Conservation (phyloP, 805 yeast genomes). For the Pichia pseudocactophila region DNA sequence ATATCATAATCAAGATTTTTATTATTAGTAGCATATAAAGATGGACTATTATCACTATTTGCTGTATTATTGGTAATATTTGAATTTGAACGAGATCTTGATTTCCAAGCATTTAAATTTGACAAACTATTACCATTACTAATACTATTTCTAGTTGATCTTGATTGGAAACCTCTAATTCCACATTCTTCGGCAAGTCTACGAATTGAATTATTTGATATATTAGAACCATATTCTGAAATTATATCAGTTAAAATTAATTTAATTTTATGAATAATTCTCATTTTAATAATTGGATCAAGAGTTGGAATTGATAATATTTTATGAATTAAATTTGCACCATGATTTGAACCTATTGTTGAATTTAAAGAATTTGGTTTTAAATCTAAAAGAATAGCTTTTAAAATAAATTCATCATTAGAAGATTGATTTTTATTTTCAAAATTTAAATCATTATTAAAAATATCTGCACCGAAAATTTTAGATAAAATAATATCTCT, state of each 20-base stretch:
- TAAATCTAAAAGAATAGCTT: constrained; percentile 54
- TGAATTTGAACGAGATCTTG: constrained; percentile 8
- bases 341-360: constrained; percentile 28
- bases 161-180: constrained; percentile 29
- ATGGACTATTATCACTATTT: constrained; percentile 16
- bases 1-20: constrained; percentile 20
- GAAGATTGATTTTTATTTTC: constrained; percentile 8
- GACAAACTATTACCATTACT: constrained; percentile 9
- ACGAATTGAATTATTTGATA: constrained; percentile 64
- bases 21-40: not conserved
- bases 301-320: constrained; percentile 65
- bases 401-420: constrained; percentile 18
- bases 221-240: constrained; percentile 49
- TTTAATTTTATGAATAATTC: constrained; percentile 53
- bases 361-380: not conserved
- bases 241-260: constrained; percentile 49
- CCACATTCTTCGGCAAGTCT: constrained; percentile 92
- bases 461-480: constrained; percentile 46
- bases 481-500: constrained; percentile 53
- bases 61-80: constrained; percentile 12
- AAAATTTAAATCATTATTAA: constrained; percentile 11
- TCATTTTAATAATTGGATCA: constrained; percentile 46
- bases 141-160: constrained; percentile 21
- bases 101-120: constrained; percentile 6
- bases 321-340: constrained; percentile 72